phyloP scores from a whole-genome alignment of 73 alveolate genomes.

The Tetrahymena thermophila region DNA sequence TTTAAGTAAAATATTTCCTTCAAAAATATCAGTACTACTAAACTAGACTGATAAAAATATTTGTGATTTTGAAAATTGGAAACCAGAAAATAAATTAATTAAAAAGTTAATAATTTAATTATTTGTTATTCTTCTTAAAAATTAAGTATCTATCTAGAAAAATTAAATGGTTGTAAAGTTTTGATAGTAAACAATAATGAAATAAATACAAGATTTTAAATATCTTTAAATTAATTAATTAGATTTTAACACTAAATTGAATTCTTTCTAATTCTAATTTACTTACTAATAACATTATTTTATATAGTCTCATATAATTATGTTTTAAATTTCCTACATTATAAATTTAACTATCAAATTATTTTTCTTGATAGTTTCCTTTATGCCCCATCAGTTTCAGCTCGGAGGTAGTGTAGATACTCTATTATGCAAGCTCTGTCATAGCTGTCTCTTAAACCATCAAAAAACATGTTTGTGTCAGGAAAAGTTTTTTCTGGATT shows the following conservation, averaged over 20 bases:
- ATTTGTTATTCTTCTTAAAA: too few species aligned
- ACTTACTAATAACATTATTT: too few species aligned
- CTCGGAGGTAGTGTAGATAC: neutral
- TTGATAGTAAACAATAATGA: too few species aligned
- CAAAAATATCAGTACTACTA: neutral
- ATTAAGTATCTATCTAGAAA: too few species aligned
- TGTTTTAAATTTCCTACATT: too few species aligned
- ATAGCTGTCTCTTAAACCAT: neutral
- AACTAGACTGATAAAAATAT: neutral
- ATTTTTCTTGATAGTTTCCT: neutral
- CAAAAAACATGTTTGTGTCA: neutral
- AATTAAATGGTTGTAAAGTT: too few species aligned
- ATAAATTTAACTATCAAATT: neutral
- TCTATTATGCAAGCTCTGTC: neutral
- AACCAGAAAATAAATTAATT: neutral
- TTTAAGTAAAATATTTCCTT: too few species aligned
- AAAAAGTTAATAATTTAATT: too few species aligned
- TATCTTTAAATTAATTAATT: too few species aligned
- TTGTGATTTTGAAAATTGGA: neutral
- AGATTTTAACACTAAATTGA: neutral
- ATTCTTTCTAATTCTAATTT: neutral
- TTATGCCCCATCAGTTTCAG: neutral
- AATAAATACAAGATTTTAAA: too few species aligned
- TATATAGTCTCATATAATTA: neutral
- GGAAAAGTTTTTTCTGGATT: neutral